Evolutionary conservation across 1,139 yeast genomes (phyloP).

Genomic region (Scheffersomyces illinoinensis): DNA sequence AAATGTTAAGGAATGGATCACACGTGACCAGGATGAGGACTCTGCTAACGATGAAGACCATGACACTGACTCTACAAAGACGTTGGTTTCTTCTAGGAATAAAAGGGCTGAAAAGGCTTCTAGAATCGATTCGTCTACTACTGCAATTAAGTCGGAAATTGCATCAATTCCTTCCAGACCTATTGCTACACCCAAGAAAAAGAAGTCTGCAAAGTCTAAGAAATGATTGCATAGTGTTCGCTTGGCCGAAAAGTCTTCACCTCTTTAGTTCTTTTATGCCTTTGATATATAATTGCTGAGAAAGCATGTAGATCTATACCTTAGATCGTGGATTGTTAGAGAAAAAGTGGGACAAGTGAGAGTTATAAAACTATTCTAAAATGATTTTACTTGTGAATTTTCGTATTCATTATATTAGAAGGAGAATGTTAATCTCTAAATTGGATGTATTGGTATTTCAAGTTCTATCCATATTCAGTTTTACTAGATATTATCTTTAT

Average conservation of each 20-base stretch:
- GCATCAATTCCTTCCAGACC: neutral
- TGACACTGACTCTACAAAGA: neutral
- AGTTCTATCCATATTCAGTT: neutral
- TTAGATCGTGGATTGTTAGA: neutral
- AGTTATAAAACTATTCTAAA: too few species aligned
- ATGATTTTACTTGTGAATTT: too few species aligned
- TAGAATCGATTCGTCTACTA: neutral
- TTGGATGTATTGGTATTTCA: neutral
- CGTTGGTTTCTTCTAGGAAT: conserved; percentile 1
- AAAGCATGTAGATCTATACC: neutral
- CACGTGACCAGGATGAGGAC: conserved; percentile 27
- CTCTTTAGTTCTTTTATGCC: neutral
- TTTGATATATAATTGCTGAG: neutral
- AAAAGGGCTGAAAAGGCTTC: conserved; percentile 3
- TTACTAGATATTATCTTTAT: too few species aligned
- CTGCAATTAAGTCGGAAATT: neutral
- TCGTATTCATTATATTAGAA: neutral
- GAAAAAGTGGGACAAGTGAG: neutral
- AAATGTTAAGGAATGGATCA: conserved; percentile 70
- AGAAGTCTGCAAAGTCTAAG: neutral
- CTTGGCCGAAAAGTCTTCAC: neutral
- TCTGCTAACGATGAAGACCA: conserved; percentile 16
- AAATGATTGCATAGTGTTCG: neutral
- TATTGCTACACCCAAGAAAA: conserved; percentile 2
- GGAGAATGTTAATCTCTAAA: neutral